Evolutionary conservation across 306 rosid genomes (phyloP), one percentile per base, ranked within the genome.

Genomic region (Vigna reflexopilosa): DNA sequence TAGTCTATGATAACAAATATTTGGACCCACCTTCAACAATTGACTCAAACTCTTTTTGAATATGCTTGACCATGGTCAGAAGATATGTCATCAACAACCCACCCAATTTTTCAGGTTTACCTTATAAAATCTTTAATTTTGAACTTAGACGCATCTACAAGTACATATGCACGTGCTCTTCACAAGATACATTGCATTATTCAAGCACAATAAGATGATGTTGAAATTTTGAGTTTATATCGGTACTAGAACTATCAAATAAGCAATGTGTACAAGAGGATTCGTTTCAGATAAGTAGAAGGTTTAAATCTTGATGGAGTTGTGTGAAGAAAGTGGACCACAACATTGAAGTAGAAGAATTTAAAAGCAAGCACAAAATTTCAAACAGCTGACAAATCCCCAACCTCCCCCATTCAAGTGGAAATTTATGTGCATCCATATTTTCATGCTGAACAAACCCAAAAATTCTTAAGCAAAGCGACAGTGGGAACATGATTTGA

Each of bases 361-460:
- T 22, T 26, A 64, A 44, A 30, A 62, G 7, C 6, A 3, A 50
- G 4, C 50, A 13, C 48, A 26, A 72, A 78, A 26, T 63, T 28
- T 51, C 12, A 51, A 72, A 24, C 19, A 26, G 26, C 7, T 15
- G 42, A 48, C 54, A 12, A 69, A 22, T 24, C 47, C 48, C 67
- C 72, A 80, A 42, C 70, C 63, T 32, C 51, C 22, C 14, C 14
- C 47, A 55, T 34, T 61, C 8, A 42, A 30, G 61, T 40, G 67
- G 51, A 42, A 75, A 75, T 8, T 63, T 28, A 78, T 17, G 67
- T 26, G 32, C 3, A 80, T 16, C 84, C 64, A 67, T 67, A 80
- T 73, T 80, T 80, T 80, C 80, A 80, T 30, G 78, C 80, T 80
- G 70, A 73, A 54, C 40, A 30, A 2, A 79, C 55, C 32, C 13